A percentile compares a stretch with the other conserved stretches of the same genome.
Evolutionary conservation across 805 yeast genomes (phyloP).

Genomic region (Kuraishia capsulata): DNA sequence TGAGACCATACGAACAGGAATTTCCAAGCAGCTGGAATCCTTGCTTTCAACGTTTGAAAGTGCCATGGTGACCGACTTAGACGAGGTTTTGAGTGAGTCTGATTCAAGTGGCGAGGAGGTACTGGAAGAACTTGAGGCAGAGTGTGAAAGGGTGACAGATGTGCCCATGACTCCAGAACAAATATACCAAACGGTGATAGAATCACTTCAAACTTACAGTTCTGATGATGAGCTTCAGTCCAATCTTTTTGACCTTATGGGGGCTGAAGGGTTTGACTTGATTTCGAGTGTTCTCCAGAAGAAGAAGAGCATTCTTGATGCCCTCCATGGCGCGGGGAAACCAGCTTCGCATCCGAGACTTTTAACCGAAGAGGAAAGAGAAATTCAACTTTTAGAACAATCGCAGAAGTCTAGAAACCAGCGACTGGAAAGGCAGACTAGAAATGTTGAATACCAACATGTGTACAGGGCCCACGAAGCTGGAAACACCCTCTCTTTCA

Average conservation of each 20-base stretch:
- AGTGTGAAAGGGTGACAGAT: slow-evolving; percentile 8
- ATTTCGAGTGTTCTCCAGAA: slow-evolving; percentile 53
- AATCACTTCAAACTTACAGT: slow-evolving; percentile 1
- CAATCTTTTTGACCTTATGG: slow-evolving; percentile 67
- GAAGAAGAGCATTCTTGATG: slow-evolving; percentile 21
- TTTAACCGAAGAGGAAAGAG: slow-evolving; percentile 47
- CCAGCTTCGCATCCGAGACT: slow-evolving; percentile 16
- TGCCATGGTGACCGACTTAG: slow-evolving; percentile 16
- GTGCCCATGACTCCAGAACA: neutral
- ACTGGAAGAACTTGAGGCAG: slow-evolving; percentile 11
- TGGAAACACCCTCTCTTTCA: slow-evolving; percentile 60
- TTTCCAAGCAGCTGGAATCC: slow-evolving; percentile 13
- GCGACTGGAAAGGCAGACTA: slow-evolving; percentile 33
- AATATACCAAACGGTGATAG: slow-evolving; percentile 4
- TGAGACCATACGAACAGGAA: slow-evolving; percentile 19
- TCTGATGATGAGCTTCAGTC: slow-evolving; percentile 61
- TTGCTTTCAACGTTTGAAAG: slow-evolving; percentile 22
- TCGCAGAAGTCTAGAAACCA: slow-evolving; percentile 39
- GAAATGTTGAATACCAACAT: slow-evolving; percentile 66
- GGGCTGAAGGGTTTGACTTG: slow-evolving; percentile 78
- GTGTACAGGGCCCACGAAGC: slow-evolving; percentile 69
- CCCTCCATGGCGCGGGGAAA: slow-evolving; percentile 7
- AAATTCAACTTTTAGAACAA: slow-evolving; percentile 41
- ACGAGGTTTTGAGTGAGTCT: slow-evolving; percentile 7
- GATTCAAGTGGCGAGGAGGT: slow-evolving; percentile 5